These are phyloP conservation scores for Emericellopsis atlantica DNA, from an alignment of 2,329 filamentous ascomycete genomes.

Conservation along the genomic window DNA sequence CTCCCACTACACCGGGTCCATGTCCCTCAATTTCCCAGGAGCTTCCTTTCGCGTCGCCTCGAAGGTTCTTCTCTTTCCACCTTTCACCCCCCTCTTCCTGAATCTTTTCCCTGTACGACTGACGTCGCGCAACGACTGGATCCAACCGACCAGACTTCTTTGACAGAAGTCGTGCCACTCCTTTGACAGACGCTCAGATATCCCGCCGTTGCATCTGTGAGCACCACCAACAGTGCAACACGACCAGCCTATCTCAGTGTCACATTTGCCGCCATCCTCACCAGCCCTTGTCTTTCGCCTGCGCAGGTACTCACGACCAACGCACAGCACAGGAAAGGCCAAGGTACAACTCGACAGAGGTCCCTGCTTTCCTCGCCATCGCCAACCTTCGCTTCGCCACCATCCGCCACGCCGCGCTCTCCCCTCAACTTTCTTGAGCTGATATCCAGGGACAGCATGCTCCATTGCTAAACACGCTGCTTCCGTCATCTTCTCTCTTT, in stretches of 20 bases:
- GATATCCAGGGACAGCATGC: neutral
- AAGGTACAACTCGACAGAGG: too few relatives aligned
- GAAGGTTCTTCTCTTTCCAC: too few relatives aligned
- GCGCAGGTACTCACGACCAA: neutral
- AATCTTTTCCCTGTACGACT: neutral
- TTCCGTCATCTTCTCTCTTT: neutral
- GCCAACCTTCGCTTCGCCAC: too few relatives aligned
- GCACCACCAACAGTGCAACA: neutral
- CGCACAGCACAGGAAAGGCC: too few relatives aligned
- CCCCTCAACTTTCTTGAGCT: neutral
- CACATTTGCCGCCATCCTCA: neutral
- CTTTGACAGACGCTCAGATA: conserved; percentile 6
- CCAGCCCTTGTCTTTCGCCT: too few relatives aligned
- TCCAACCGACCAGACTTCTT: conserved; percentile 15
- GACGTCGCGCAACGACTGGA: too few relatives aligned
- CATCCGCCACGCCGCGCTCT: too few relatives aligned
- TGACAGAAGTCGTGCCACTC: conserved; percentile 22
- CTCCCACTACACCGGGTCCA: neutral
- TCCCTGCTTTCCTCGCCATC: too few relatives aligned
- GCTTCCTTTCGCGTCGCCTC: too few relatives aligned
- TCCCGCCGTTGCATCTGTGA: neutral
- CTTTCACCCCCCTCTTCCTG: neutral
- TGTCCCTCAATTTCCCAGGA: too few relatives aligned
- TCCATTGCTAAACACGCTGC: neutral
- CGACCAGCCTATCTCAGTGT: neutral